These are phyloP conservation scores for Stagonosporopsis cucurbitacearum DNA, from an alignment of 2,329 filamentous ascomycete species.

Conservation along the genomic window DNA sequence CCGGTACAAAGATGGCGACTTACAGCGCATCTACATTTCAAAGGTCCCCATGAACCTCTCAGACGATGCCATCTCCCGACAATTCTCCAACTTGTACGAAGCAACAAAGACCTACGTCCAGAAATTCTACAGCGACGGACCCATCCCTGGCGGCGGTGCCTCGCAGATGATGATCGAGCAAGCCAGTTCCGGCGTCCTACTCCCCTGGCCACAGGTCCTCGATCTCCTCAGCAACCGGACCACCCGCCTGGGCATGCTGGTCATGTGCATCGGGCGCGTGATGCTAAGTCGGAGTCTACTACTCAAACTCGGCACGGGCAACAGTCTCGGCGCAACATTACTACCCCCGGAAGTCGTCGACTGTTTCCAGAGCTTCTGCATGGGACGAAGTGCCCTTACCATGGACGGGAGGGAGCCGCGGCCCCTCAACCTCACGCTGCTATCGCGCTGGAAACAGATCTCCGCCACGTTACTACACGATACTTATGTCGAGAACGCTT, in stretches of 20 bases:
- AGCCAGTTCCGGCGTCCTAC: background rate
- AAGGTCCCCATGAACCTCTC: background rate
- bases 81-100: background rate
- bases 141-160: background rate
- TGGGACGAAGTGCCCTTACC: background rate
- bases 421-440: background rate
- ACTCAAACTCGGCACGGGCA: background rate
- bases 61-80: background rate
- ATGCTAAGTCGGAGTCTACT: background rate
- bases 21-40: background rate
- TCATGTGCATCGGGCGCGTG: background rate
- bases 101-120: background rate
- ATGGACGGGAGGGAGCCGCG: background rate
- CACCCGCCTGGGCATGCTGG: background rate
- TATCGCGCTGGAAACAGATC: background rate
- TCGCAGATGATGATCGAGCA: background rate
- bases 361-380: background rate
- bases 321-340: background rate
- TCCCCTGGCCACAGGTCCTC: background rate
- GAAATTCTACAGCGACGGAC: background rate
- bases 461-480: background rate
- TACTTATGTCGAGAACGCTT: background rate
- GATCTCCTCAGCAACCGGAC: background rate
- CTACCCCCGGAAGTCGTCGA: background rate
- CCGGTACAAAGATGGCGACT: background rate